These are phyloP conservation scores for Eucalyptus shirleyi DNA, from an alignment of 345 rosid genomes.

Conservation along the genomic window DNA sequence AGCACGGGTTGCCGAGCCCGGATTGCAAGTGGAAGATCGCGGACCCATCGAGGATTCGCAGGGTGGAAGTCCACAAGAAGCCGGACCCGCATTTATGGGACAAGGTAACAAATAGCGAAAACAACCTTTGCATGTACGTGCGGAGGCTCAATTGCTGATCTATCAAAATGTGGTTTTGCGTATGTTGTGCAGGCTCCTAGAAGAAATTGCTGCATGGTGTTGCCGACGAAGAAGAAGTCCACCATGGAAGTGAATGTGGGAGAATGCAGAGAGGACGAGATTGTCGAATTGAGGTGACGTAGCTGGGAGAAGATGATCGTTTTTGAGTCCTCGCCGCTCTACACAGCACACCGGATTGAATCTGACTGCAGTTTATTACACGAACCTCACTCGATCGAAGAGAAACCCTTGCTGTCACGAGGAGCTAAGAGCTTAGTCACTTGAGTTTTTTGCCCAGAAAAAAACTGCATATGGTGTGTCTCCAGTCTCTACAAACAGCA, in stretches of 20 bases:
- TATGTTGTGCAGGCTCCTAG: slow-evolving; percentile 23
- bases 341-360: background rate
- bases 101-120: slow-evolving; percentile 9
- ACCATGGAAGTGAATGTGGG: slow-evolving; percentile 13
- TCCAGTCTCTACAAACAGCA: background rate
- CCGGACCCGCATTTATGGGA: slow-evolving; percentile 38
- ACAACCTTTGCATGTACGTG: background rate
- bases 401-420: background rate
- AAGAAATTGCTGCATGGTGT: slow-evolving; percentile 37
- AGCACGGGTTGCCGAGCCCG: background rate
- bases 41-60: slow-evolving; percentile 11
- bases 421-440: background rate
- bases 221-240: background rate
- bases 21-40: slow-evolving; percentile 32
- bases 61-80: slow-evolving; percentile 26
- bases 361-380: background rate
- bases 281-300: background rate
- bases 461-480: background rate
- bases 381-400: background rate
- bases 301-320: background rate
- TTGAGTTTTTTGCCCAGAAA: background rate
- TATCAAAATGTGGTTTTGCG: background rate
- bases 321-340: background rate
- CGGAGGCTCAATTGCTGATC: background rate
- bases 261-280: slow-evolving; percentile 1